Percentiles rank a stretch among this genome's conserved stretches.
Evolutionary conservation across 164 flowering plant genomes (phyloP).

Genomic region (Umbilicus rupestris): DNA sequence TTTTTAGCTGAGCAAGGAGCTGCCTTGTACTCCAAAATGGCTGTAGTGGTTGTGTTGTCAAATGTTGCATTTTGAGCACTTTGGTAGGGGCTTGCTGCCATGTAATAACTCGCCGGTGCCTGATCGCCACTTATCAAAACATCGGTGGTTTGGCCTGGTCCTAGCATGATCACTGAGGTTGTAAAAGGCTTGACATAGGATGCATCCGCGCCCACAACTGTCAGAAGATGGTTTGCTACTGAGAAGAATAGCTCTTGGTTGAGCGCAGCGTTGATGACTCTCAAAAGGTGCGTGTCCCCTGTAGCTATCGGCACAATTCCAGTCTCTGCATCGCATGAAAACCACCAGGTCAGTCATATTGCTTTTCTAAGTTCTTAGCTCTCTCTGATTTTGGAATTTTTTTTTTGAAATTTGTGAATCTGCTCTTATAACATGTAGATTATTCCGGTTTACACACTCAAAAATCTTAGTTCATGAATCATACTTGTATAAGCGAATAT

Average conservation of each 20-base stretch:
- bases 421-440: no score
- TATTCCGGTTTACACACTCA: no score
- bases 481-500: no score
- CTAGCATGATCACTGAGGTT: constrained; percentile 62
- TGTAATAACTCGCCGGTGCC: constrained; percentile 35
- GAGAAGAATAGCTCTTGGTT: constrained; percentile 66
- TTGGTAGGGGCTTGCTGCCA: constrained; percentile 39
- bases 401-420: no score
- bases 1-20: constrained; percentile 30
- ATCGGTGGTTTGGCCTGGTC: constrained; percentile 65
- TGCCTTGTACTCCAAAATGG: constrained; percentile 35
- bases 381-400: no score
- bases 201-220: constrained; percentile 73
- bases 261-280: constrained; percentile 60
- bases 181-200: constrained; percentile 61
- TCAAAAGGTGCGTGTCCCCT: constrained; percentile 63
- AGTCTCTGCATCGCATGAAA: constrained; percentile 36
- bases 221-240: constrained; percentile 60
- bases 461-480: no score
- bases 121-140: constrained; percentile 40
- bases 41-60: constrained; percentile 50
- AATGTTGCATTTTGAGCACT: constrained; percentile 43
- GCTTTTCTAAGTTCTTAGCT: neutral
- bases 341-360: neutral
- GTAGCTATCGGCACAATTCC: constrained; percentile 42